Base-by-base conservation (phyloP, 1,284 basidiomycete genomes). In the Sanguinoderma infundibulare region DNA sequence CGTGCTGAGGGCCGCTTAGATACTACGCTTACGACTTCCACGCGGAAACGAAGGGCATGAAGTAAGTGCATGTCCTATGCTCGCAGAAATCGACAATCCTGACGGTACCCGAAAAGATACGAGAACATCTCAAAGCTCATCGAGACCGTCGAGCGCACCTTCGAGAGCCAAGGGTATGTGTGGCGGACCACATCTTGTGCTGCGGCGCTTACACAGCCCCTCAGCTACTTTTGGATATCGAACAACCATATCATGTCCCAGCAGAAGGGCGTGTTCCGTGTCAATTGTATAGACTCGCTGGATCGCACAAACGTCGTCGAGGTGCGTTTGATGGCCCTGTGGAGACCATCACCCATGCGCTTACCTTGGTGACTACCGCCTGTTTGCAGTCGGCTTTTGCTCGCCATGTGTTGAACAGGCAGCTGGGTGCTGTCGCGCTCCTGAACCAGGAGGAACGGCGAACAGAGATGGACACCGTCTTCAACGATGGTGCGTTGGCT, bases 211-310 rank as follows among this genome's bases (percentile, higher is more conserved):
- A 65, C 44, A 38, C 32, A 51, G 28, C 22, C n/a, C 42, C 39
- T 30, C 68, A 94, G 93, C 30, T 96, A 91, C 72, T 85, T 94
- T 65, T 98, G 95, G 95, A 83, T 92, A 10, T 91, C 91, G 1
- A 84, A 90, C 62, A 81, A 87, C 39, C 80, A 81, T 22, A 79
- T 89, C 9, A 83, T 96, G 74, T 91, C 92, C 4, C 85, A 87
- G 66, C 96, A 98, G 74, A 87, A 87, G 53, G 94, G 94, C 1
- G 87, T 91, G 1, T 96, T 92, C 75, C 86, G 96, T 5, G 83
- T 90, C 22, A 96, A 96, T 71, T 98, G 96, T 72, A 96, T 98
- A 60, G 96, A 98, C 73, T 97, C 95, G 80, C 69, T 92, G 56
- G 94, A 96, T 72, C 82, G 96, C 53, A 98, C 96, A 22, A 98